Evolutionary conservation across 1,139 yeast genomes (phyloP).

Genomic region (Hyphopichia burtonii): DNA sequence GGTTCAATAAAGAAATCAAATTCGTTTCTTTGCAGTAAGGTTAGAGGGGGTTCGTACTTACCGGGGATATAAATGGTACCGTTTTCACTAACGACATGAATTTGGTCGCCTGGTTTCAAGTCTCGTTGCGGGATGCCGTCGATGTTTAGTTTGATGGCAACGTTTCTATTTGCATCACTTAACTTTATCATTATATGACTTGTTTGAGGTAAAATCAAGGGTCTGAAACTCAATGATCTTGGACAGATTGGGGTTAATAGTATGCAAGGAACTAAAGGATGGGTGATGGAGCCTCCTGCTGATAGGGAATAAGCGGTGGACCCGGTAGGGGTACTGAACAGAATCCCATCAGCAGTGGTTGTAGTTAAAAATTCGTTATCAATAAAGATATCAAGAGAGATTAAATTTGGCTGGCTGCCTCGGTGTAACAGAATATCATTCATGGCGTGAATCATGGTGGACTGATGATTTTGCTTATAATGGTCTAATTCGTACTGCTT

Average conservation of each 20-base stretch:
- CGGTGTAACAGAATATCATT: conserved; percentile 87
- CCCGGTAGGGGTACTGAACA: conserved; percentile 88
- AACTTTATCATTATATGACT: conserved; percentile 68
- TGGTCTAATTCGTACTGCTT: conserved; percentile 15
- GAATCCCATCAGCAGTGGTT: conserved; percentile 89
- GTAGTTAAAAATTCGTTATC: conserved; percentile 83
- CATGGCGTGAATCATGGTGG: conserved; percentile 67
- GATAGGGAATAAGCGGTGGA: conserved; percentile 90
- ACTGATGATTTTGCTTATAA: conserved; percentile 14
- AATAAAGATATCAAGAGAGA: conserved; percentile 75
- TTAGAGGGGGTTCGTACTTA: conserved; percentile 13
- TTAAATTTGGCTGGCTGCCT: conserved; percentile 84
- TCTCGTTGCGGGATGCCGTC: conserved; percentile 80
- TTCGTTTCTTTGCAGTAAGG: conserved; percentile 6
- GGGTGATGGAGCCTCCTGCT: conserved; percentile 91
- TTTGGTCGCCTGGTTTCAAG: conserved; percentile 73
- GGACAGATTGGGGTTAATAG: conserved; percentile 89
- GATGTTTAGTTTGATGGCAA: conserved; percentile 56
- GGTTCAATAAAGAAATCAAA: conserved; percentile 16
- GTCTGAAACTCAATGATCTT: conserved; percentile 82
- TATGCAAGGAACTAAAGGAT: conserved; percentile 82
- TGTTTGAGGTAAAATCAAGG: conserved; percentile 73
- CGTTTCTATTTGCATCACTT: conserved; percentile 48
- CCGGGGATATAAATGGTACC: conserved; percentile 54
- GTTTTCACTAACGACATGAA: conserved; percentile 63